These are phyloP conservation scores for Rhizopogon roseolus DNA, from an alignment of 768 basidiomycete species.

Conservation along the genomic window DNA sequence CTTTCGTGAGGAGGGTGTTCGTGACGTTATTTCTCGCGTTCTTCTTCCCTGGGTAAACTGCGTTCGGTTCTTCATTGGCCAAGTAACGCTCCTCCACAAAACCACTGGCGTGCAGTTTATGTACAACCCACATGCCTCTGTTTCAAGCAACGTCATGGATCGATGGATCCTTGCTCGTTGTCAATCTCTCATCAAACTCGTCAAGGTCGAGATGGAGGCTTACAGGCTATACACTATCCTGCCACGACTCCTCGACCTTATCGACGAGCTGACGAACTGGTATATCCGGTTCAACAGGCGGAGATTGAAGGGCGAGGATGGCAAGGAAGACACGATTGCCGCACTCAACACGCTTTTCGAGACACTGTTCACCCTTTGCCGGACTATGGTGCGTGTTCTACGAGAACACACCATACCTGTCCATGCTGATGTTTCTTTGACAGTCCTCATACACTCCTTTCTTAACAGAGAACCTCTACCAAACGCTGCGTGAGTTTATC, in stretches of 20 bases:
- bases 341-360: slow-evolving; percentile 97
- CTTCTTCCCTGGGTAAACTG: slow-evolving; percentile 98
- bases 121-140: slow-evolving; percentile 82
- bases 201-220: slow-evolving; percentile 92
- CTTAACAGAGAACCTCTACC: slow-evolving; percentile 95
- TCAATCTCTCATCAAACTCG: slow-evolving; percentile 90
- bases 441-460: slow-evolving; percentile 98
- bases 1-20: slow-evolving; percentile 97
- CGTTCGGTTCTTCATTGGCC: slow-evolving; percentile 98
- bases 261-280: slow-evolving; percentile 98
- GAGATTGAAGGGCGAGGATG: slow-evolving; percentile 92
- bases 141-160: slow-evolving; percentile 95
- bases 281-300: slow-evolving; percentile 99
- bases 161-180: slow-evolving; percentile 98
- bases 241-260: slow-evolving; percentile 85
- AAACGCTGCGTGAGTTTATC: slow-evolving; percentile 81
- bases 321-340: slow-evolving; percentile 77
- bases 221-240: slow-evolving; percentile 98
- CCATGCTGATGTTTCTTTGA: neutral
- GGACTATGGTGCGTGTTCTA: slow-evolving; percentile 74
- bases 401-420: neutral
- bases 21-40: slow-evolving; percentile 94
- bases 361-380: slow-evolving; percentile 87
- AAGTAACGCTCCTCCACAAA: slow-evolving; percentile 83
- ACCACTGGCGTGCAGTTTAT: slow-evolving; percentile 69